These are phyloP conservation scores for Aquilaria sinensis DNA, from an alignment of 345 rosid species.

Conservation along the genomic window DNA sequence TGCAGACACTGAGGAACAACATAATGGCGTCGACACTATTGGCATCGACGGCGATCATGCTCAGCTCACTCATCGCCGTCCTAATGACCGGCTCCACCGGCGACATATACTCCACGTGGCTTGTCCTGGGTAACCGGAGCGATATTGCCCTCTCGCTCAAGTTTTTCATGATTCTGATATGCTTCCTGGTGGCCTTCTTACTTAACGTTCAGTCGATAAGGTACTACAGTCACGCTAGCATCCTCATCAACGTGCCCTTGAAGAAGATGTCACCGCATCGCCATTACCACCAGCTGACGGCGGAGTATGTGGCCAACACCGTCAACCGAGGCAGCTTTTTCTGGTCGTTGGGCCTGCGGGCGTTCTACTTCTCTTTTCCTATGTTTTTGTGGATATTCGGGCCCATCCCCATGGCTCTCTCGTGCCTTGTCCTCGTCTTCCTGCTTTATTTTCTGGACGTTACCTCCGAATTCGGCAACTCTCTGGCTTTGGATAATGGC, in stretches of 20 bases:
- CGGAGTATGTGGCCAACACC: slow-evolving; percentile 57
- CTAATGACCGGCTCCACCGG: slow-evolving; percentile 39
- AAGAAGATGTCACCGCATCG: slow-evolving; percentile 31
- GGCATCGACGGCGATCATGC: slow-evolving; percentile 81
- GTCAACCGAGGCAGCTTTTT: slow-evolving; percentile 83
- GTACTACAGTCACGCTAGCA: slow-evolving; percentile 87
- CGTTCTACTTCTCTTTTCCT: slow-evolving; percentile 87
- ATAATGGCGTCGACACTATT: slow-evolving; percentile 91
- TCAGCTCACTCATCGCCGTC: slow-evolving; percentile 69
- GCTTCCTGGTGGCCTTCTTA: slow-evolving; percentile 68
- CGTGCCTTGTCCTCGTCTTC: slow-evolving; percentile 50
- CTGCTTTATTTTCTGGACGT: slow-evolving; percentile 64
- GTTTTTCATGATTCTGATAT: slow-evolving; percentile 58
- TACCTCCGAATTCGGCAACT: slow-evolving; percentile 38
- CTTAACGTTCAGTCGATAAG: slow-evolving; percentile 69
- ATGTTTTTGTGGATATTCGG: slow-evolving; percentile 89
- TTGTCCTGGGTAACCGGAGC: slow-evolving; percentile 53
- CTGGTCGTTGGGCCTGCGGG: slow-evolving; percentile 86
- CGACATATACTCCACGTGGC: slow-evolving; percentile 23
- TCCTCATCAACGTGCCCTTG: slow-evolving; percentile 74
- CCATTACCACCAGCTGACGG: slow-evolving; percentile 31
- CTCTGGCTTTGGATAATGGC: too few relatives aligned
- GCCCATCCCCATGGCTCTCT: slow-evolving; percentile 64
- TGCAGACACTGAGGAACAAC: slow-evolving; percentile 84
- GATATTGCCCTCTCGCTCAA: slow-evolving; percentile 48